Conservation (phyloP, 2,329 filamentous ascomycete genomes). For the Ophiostoma pallidulum region DNA sequence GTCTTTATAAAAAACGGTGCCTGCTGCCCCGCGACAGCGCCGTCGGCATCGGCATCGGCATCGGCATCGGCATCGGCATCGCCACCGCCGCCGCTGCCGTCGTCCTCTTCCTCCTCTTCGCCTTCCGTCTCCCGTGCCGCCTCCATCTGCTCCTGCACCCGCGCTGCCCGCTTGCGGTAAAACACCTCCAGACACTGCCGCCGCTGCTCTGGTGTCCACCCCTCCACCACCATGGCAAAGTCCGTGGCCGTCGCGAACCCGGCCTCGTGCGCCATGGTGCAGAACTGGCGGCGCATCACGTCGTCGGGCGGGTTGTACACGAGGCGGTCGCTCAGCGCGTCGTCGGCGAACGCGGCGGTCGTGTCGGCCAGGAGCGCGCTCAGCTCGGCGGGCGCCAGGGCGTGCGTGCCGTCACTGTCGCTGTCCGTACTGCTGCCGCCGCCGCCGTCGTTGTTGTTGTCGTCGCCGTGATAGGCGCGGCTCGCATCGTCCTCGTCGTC, state of each 20-base stretch:
- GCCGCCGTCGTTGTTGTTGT: not conserved
- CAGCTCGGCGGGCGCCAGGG: not conserved
- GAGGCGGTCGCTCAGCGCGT: conserved; percentile 20
- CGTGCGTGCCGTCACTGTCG: conserved; percentile 26
- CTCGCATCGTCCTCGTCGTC: conserved; percentile 22
- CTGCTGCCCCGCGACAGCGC: too few relatives aligned
- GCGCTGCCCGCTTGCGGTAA: conserved; percentile 58
- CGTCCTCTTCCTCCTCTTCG: conserved; percentile 8
- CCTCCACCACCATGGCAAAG: conserved; percentile 84
- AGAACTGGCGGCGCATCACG: conserved; percentile 75
- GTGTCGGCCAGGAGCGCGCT: conserved; percentile 50
- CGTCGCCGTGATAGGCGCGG: conserved; percentile 11
- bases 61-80: too few relatives aligned
- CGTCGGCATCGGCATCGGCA: too few relatives aligned
- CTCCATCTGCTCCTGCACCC: conserved; percentile 24
- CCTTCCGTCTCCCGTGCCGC: conserved; percentile 10
- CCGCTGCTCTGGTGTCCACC: conserved; percentile 77
- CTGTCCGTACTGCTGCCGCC: conserved; percentile 29
- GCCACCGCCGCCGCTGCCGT: too few relatives aligned
- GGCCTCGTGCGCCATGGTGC: conserved; percentile 74
- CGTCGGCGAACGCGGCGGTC: conserved; percentile 20
- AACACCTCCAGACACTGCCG: conserved; percentile 71
- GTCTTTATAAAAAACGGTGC: too few relatives aligned
- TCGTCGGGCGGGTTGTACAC: conserved; percentile 65
- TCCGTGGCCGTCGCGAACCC: conserved; percentile 68